Base-by-base conservation (phyloP, 1,139 yeast species). In the Yamadazyma friedrichii region DNA sequence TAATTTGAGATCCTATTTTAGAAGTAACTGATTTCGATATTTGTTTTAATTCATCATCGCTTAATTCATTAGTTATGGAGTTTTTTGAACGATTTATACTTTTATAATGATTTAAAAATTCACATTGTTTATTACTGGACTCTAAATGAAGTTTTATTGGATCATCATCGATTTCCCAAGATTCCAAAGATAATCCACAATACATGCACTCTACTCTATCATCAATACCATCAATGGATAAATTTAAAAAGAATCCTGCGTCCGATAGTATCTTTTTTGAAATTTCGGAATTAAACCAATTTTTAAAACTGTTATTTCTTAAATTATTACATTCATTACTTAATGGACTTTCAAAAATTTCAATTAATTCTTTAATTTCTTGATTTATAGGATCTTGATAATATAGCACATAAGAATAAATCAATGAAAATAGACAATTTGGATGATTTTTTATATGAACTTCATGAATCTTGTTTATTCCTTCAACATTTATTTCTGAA, bases 171-270 rank as follows among this genome's bases (percentile, higher is more conserved):
- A 63, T 59, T 47, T 79, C 88, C 95, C 95, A 88, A 4, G 81
- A 82, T 48, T 82, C 88, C 15, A 88, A 65, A 1, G 82, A 70
- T 15, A 81, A 65, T 6, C 77, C 82, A 59, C 96, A 88, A 53
- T 84, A 85, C 46, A 82, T 70, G 52, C 96, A 88, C 10, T 75
- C 70, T 0, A 80, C 86, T n/a, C 78, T 63, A 55, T 86, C 95
- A 15, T 43, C 27, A n/a, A 30, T 40, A 48, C 82, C 87, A 17
- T 61, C 68, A 3, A 64, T 61, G 11, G 59, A 49, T 0, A 83
- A 77, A 11, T 73, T 59, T 48, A 69, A 77, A 40, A 71, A 70
- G 48, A 82, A 79, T 1, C 88, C 87, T 9, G 82, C 80, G 33
- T 59, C 58, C 0, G 80, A 72, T 54, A 81, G 50, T 6, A 54